Conservation (phyloP, 2,329 filamentous ascomycete genomes). For the Chalaropsis ovoidea region DNA sequence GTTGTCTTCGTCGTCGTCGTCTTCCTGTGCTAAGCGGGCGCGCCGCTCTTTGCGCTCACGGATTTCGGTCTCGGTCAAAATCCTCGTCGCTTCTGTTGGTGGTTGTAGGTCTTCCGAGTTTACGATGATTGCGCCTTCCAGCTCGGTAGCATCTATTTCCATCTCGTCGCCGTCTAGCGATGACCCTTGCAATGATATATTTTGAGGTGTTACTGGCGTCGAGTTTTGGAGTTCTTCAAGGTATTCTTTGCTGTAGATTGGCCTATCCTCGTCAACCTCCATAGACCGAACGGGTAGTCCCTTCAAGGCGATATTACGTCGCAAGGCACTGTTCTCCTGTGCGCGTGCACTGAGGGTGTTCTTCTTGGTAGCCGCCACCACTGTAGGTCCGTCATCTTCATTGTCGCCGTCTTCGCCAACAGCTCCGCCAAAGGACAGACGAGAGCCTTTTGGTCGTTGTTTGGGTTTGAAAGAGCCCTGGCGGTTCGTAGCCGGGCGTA, state of each 20-base stretch:
- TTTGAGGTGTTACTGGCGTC: conserved; percentile 70
- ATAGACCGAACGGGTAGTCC: conserved; percentile 47
- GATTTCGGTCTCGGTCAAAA: conserved; percentile 77
- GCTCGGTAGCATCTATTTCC: conserved; percentile 49
- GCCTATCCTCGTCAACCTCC: conserved; percentile 56
- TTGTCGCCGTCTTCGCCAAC: conserved; percentile 40
- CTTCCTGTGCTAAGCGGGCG: conserved; percentile 60
- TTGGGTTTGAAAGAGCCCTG: conserved; percentile 50
- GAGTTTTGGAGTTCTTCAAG: conserved; percentile 76
- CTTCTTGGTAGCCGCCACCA: conserved; percentile 53
- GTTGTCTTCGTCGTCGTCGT: conserved; percentile 45
- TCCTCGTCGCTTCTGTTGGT: conserved; percentile 37
- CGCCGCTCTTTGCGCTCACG: conserved; percentile 82
- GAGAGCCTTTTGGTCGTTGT: conserved; percentile 54
- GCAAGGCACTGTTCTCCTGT: conserved; percentile 56
- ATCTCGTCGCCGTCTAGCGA: conserved; percentile 40
- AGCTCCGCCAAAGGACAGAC: conserved; percentile 64
- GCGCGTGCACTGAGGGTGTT: conserved; percentile 54
- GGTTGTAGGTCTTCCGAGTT: conserved; percentile 35
- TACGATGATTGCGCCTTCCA: conserved; percentile 57
- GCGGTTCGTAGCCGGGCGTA: conserved; percentile 41
- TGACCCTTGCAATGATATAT: conserved; percentile 40
- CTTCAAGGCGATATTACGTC: conserved; percentile 40
- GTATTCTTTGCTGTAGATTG: conserved; percentile 77
- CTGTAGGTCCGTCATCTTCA: conserved; percentile 43